A percentile compares a stretch with the other conserved stretches of the same genome.
These are phyloP conservation scores for Neonectria hederae DNA, from an alignment of 2,329 filamentous ascomycete genomes.

Conservation along the genomic window DNA sequence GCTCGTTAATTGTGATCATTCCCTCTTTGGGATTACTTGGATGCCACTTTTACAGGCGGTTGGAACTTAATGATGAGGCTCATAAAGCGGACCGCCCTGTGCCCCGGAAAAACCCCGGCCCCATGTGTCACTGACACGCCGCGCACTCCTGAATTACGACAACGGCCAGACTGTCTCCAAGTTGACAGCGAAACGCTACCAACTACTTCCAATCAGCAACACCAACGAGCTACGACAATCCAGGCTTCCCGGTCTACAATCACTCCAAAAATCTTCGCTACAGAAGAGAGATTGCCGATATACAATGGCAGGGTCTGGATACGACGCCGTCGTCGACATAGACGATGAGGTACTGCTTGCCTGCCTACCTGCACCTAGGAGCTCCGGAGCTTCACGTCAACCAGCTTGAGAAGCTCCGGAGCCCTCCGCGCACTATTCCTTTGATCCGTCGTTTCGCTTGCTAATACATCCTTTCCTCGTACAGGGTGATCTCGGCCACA, in stretches of 20 bases:
- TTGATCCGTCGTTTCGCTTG: neutral
- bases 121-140: conserved; percentile 28
- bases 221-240: conserved; percentile 11
- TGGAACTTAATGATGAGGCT: conserved; percentile 1
- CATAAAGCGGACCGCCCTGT: conserved; percentile 2
- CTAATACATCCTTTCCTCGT: conserved; percentile 32
- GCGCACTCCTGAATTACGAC: conserved; percentile 46
- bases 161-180: conserved; percentile 45
- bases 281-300: conserved; percentile 15
- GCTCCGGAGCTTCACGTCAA: conserved; percentile 24
- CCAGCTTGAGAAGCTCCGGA: conserved; percentile 13
- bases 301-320: conserved; percentile 83
- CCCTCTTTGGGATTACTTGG: neutral
- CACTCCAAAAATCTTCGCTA: neutral
- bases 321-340: conserved; percentile 97
- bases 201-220: conserved; percentile 28
- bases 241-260: neutral
- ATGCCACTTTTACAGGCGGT: too few species aligned
- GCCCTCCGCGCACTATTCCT: neutral
- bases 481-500: conserved; percentile 96
- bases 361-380: conserved; percentile 23
- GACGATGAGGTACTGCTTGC: conserved; percentile 80
- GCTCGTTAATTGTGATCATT: neutral
- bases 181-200: conserved; percentile 19
- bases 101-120: conserved; percentile 39